Conservation (phyloP, 495 filamentous ascomycete genomes). For the Bryoglossum gracile region DNA sequence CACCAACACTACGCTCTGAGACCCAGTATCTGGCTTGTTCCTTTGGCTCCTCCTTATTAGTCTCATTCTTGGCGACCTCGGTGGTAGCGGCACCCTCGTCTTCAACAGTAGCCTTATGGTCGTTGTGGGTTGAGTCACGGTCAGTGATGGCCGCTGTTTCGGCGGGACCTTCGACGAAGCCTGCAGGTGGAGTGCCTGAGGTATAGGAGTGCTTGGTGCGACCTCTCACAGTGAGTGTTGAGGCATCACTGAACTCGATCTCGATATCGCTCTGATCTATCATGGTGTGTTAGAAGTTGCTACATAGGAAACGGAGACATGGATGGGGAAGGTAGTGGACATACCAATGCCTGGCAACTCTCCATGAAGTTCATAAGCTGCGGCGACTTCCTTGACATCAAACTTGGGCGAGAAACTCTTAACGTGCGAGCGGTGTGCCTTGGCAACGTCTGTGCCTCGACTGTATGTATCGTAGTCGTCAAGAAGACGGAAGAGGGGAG, state of each 20-base stretch:
- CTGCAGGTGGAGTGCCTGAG: constrained; percentile 34
- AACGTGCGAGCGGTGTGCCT: constrained; percentile 20
- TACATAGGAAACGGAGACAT: no score
- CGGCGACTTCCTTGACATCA: constrained; percentile 64
- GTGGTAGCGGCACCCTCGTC: constrained; percentile 35
- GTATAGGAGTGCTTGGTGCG: constrained; percentile 52
- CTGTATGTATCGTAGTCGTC: constrained; percentile 63
- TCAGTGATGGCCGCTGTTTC: constrained; percentile 31
- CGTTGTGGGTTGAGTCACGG: constrained; percentile 29
- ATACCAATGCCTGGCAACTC: constrained; percentile 82
- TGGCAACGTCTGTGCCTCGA: constrained; percentile 21
- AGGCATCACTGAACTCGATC: constrained; percentile 77
- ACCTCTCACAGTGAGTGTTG: constrained; percentile 70
- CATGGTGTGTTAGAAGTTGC: no score
- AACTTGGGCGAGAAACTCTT: constrained; percentile 66
- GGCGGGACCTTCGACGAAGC: constrained; percentile 25
- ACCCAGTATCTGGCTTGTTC: constrained; percentile 68
- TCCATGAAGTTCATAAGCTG: constrained; percentile 73
- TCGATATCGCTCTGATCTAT: constrained; percentile 67
- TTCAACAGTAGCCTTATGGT: constrained; percentile 56
- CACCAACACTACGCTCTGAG: constrained; percentile 69
- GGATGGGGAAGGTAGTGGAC: no score
- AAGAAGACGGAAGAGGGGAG: constrained; percentile 66
- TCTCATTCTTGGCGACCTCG: constrained; percentile 18
- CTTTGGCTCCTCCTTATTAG: constrained; percentile 23